Evolutionary conservation across 345 rosid species (phyloP), one percentile per base, ranked within the genome.

Genomic region (Excoecaria agallocha): DNA sequence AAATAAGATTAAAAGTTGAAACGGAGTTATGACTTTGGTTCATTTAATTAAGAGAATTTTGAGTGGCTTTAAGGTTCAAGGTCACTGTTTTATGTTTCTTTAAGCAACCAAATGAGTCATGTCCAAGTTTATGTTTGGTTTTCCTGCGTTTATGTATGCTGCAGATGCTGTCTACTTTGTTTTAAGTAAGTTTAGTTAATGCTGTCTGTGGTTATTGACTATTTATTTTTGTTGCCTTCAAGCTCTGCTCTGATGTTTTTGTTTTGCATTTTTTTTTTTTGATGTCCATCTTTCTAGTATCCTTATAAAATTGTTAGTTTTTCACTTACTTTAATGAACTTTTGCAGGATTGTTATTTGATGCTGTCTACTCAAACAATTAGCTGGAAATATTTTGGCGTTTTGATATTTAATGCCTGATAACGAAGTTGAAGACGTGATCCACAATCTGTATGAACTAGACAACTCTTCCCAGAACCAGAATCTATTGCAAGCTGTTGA

Each of bases 361-460:
- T 19, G 46, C 25, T 55, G 52, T 78, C 24, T 38, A 51, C 45
- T n/a, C 48, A 77, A 80, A 79, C 60, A 57, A 76, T 66, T 66
- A 76, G 84, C 76, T 78, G 81, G 68, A 76, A 76, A 54, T 54
- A 49, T 52, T 38, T 75, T 74, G 73, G 78, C 56, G 58, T 71
- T 66, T 41, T 62, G 38, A 56, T 77, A 70, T 82, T 85, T 79
- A 83, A 86, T 88, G 88, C 91, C 84, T 83, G 87, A 76, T 74
- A 74, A 84, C 81, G 77, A 74, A 78, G 69, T 74, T 78, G 85
- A 82, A 75, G 78, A 82, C 70, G 79, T 85, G 49, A 66, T 82
- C 77, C 70, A 61, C 82, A 72, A 78, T 76, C 74, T 76, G 16
- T 85, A 78, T 65, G 84, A 79, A 74, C 80, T 78, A 74, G 85